phyloP scores from a whole-genome alignment of 2,329 filamentous ascomycete genomes.

The Scleromitrula shiraiana region DNA sequence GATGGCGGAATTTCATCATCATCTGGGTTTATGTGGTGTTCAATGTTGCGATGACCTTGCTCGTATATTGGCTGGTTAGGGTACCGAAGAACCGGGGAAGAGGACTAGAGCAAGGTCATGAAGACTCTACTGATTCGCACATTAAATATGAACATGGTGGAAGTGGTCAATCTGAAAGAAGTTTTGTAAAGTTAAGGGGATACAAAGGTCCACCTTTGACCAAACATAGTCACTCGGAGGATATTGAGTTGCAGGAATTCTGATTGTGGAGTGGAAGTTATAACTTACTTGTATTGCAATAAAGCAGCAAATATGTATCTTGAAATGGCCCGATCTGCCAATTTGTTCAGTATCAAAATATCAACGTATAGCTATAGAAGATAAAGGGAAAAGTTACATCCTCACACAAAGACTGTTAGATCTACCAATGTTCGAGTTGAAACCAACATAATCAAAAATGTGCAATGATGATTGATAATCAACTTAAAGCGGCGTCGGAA shows the following conservation, averaged over 20 bases:
- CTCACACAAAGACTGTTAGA: no score
- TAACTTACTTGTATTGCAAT: no score
- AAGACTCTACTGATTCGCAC: background rate
- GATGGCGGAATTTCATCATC: slow-evolving; percentile 56
- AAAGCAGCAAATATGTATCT: no score
- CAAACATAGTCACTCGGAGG: background rate
- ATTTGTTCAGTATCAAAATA: no score
- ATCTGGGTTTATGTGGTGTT: slow-evolving; percentile 41
- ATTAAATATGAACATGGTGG: background rate
- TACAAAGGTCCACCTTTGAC: background rate
- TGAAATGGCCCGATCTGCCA: no score
- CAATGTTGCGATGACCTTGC: slow-evolving; percentile 44
- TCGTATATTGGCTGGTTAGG: slow-evolving; percentile 44
- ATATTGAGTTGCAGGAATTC: background rate
- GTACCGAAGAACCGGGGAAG: slow-evolving; percentile 33
- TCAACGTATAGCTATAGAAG: no score
- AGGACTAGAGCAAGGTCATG: slow-evolving; percentile 1
- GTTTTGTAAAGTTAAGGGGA: background rate
- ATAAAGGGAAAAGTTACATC: no score
- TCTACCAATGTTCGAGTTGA: no score
- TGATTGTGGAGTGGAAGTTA: background rate
- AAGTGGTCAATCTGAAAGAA: background rate
- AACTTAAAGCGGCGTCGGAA: no score
- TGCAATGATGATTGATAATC: no score
- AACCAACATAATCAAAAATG: no score